A percentile compares a stretch with the other conserved stretches of the same genome.
These are phyloP conservation scores for Canavalia gladiata DNA, from an alignment of 306 rosid species.

Conservation along the genomic window DNA sequence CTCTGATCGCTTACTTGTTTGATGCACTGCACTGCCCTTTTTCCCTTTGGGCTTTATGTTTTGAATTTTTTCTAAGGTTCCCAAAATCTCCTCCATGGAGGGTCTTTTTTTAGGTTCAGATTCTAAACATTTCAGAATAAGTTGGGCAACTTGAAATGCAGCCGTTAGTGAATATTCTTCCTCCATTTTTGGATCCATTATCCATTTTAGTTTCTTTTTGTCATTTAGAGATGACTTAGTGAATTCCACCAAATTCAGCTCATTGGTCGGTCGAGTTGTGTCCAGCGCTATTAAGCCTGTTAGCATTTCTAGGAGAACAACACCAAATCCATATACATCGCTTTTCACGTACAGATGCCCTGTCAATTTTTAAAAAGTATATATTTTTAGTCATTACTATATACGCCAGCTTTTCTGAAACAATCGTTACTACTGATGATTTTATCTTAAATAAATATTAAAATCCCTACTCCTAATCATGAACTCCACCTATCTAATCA, in stretches of 20 bases:
- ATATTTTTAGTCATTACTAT: not conserved
- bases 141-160: conserved; percentile 56
- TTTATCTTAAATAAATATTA: no score
- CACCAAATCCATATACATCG: conserved; percentile 93
- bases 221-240: conserved; percentile 45
- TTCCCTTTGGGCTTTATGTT: conserved; percentile 46
- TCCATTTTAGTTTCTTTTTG: conserved; percentile 57
- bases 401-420: no score
- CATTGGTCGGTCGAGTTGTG: conserved; percentile 45
- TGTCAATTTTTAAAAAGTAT: conserved; percentile 32
- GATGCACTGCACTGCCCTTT: conserved; percentile 23
- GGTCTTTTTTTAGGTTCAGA: conserved; percentile 71
- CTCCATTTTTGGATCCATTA: conserved; percentile 64
- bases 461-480: no score
- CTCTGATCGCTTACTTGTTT: not conserved
- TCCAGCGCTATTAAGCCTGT: conserved; percentile 74
- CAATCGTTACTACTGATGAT: no score
- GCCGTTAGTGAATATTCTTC: conserved; percentile 53
- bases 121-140: conserved; percentile 66
- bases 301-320: conserved; percentile 79
- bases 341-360: conserved; percentile 88
- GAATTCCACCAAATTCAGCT: conserved; percentile 61
- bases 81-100: conserved; percentile 69
- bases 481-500: no score
- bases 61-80: conserved; percentile 48